These are phyloP conservation scores for Russula sp. DNA, from an alignment of 768 basidiomycete genomes.

Conservation along the genomic window DNA sequence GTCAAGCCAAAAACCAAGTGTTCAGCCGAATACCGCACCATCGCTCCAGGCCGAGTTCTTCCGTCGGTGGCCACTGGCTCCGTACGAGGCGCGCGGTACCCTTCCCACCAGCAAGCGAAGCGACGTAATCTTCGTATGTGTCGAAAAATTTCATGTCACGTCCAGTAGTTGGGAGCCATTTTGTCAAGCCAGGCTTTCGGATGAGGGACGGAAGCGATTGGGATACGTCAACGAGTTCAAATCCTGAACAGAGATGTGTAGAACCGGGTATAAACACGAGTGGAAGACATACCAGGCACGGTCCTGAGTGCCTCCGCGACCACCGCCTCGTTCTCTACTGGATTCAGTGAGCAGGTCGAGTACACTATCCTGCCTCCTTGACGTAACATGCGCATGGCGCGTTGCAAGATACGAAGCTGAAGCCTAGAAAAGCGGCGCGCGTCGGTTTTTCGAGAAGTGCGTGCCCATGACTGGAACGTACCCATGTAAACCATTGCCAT, in stretches of 20 bases:
- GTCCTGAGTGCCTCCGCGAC: conserved; percentile 74
- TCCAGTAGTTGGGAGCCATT: conserved; percentile 73
- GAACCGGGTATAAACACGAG: neutral
- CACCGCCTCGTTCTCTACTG: conserved; percentile 96
- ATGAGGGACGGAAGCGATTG: conserved; percentile 62
- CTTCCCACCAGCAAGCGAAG: conserved; percentile 43
- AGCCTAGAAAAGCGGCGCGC: conserved; percentile 47
- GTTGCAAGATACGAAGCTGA: conserved; percentile 86
- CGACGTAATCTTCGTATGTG: conserved; percentile 56
- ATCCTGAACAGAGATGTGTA: conserved; percentile 40
- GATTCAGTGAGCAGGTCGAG: conserved; percentile 96
- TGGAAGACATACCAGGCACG: conserved; percentile 50
- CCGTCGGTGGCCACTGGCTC: conserved; percentile 75
- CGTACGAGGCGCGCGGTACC: conserved; percentile 57
- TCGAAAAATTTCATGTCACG: conserved; percentile 45
- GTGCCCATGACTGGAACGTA: conserved; percentile 32
- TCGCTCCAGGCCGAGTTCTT: conserved; percentile 55
- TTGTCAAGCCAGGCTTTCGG: conserved; percentile 66
- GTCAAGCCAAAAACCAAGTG: neutral
- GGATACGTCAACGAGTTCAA: conserved; percentile 75
- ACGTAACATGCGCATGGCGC: conserved; percentile 86
- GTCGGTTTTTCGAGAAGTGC: neutral
- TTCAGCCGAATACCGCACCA: conserved; percentile 48
- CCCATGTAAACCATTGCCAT: conserved; percentile 90
- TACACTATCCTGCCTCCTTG: conserved; percentile 92